Percentiles rank a stretch among this genome's conserved stretches.
Evolutionary conservation across 2,329 filamentous ascomycete genomes (phyloP).

Genomic region (Diaporthe sp.): DNA sequence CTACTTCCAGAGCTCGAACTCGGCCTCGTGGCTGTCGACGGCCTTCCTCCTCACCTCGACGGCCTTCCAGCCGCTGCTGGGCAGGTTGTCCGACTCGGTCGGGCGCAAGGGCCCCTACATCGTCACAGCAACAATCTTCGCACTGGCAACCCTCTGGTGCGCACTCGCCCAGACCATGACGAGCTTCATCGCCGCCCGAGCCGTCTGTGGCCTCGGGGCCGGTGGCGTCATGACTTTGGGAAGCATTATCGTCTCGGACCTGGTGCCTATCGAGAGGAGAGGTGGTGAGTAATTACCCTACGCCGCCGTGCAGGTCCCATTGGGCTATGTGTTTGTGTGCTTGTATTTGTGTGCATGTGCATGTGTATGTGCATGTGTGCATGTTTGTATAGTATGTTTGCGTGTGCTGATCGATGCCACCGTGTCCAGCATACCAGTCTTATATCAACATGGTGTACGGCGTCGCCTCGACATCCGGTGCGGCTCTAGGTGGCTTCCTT

Average conservation of each 20-base stretch:
- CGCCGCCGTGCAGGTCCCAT: constrained; percentile 9
- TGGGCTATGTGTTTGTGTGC: too few relatives aligned
- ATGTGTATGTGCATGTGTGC: background rate
- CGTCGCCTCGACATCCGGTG: constrained; percentile 70
- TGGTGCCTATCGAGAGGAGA: constrained; percentile 79
- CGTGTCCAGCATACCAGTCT: constrained; percentile 72
- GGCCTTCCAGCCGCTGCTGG: constrained; percentile 81
- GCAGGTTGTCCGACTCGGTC: constrained; percentile 80
- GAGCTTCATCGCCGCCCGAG: constrained; percentile 79
- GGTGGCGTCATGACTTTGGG: constrained; percentile 79
- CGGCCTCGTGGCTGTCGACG: constrained; percentile 86
- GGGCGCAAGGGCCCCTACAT: constrained; percentile 79
- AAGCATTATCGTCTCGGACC: constrained; percentile 79
- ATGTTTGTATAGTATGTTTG: background rate
- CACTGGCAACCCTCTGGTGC: constrained; percentile 77
- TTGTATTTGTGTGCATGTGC: background rate
- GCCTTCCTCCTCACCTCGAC: constrained; percentile 84
- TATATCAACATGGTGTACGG: constrained; percentile 78
- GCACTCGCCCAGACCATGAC: constrained; percentile 75
- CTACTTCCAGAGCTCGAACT: constrained; percentile 82
- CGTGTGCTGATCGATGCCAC: background rate
- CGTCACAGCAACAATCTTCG: constrained; percentile 73
- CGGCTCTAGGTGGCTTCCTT: constrained; percentile 78
- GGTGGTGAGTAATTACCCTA: constrained; percentile 40
- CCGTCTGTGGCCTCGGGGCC: constrained; percentile 80